These are phyloP conservation scores for Phytophthora cryptogea DNA, from an alignment of 352 stramenopile genomes.

Conservation along the genomic window DNA sequence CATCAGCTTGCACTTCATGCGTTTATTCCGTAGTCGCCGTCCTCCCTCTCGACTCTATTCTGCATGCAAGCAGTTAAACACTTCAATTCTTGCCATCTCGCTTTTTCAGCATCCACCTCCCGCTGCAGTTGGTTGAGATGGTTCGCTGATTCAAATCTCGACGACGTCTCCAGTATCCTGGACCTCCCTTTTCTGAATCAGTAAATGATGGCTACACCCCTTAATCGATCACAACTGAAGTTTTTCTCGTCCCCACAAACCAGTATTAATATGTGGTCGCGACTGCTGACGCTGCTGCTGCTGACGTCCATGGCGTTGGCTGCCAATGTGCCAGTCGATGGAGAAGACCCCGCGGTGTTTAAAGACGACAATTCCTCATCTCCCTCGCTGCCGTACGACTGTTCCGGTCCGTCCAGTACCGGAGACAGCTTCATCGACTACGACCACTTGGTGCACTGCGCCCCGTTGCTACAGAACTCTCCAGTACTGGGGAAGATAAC, in stretches of 20 bases:
- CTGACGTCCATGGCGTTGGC: slow-evolving; percentile 6
- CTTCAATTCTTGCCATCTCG: no score
- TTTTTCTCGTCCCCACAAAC: slow-evolving; percentile 8
- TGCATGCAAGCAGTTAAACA: no score
- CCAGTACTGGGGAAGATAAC: slow-evolving; percentile 37
- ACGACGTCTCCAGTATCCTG: not conserved
- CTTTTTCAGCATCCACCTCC: no score
- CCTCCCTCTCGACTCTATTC: no score
- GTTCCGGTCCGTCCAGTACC: slow-evolving; percentile 27
- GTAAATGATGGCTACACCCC: slow-evolving; percentile 17
- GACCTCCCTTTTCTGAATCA: slow-evolving; percentile 10
- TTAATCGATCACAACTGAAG: slow-evolving; percentile 33
- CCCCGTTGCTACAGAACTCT: slow-evolving; percentile 45
- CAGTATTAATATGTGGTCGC: slow-evolving; percentile 5
- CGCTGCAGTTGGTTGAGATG: not conserved
- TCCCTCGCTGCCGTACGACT: slow-evolving; percentile 29
- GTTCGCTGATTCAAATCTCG: not conserved
- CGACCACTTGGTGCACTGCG: slow-evolving; percentile 65
- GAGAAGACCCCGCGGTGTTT: slow-evolving; percentile 6
- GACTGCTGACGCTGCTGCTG: slow-evolving; percentile 21
- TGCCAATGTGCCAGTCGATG: not conserved
- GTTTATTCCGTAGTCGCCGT: no score
- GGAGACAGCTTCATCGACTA: slow-evolving; percentile 69
- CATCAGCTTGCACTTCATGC: not conserved
- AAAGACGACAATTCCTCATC: slow-evolving; percentile 2